Conservation (phyloP, 306 rosid species). For the Hippophae gyantsensis region DNA sequence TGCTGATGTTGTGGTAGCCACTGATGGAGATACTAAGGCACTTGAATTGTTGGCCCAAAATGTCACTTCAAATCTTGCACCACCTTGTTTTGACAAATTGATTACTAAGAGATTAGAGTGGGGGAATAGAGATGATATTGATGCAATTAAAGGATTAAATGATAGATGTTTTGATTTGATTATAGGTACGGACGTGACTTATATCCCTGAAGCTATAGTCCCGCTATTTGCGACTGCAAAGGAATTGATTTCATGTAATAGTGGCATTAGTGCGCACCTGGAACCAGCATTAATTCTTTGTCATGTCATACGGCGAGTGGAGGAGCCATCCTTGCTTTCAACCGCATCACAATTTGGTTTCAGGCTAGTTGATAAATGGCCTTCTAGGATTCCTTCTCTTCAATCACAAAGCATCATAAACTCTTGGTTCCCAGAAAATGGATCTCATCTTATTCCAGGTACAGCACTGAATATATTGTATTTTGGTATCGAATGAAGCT, state of each 20-base stretch:
- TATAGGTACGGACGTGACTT: slow-evolving; percentile 80
- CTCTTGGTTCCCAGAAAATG: slow-evolving; percentile 53
- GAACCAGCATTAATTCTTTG: slow-evolving; percentile 57
- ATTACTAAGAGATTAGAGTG: slow-evolving; percentile 44
- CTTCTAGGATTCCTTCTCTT: slow-evolving; percentile 22
- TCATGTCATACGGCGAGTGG: slow-evolving; percentile 67
- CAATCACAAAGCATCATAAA: slow-evolving; percentile 29
- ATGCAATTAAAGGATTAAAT: slow-evolving; percentile 46
- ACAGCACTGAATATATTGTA: slow-evolving; percentile 58
- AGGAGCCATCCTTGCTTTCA: slow-evolving; percentile 62
- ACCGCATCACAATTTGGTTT: slow-evolving; percentile 56
- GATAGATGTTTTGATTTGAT: slow-evolving; percentile 59
- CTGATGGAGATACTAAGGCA: slow-evolving; percentile 71
- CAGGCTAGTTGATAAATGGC: slow-evolving; percentile 62
- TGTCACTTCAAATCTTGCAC: slow-evolving; percentile 47
- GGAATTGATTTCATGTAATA: slow-evolving; percentile 43
- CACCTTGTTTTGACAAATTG: slow-evolving; percentile 35
- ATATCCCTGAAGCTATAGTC: slow-evolving; percentile 59
- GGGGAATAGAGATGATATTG: slow-evolving; percentile 62
- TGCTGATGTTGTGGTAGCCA: slow-evolving; percentile 60
- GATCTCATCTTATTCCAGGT: slow-evolving; percentile 37
- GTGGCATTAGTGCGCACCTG: slow-evolving; percentile 15
- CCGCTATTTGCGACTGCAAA: slow-evolving; percentile 76
- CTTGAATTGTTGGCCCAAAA: slow-evolving; percentile 59
- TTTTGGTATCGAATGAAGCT: slow-evolving; percentile 35